Percentiles rank a stretch among this genome's conserved stretches.
phyloP scores from a whole-genome alignment of 2,329 filamentous ascomycete genomes.

The Alternaria incomplexa region DNA sequence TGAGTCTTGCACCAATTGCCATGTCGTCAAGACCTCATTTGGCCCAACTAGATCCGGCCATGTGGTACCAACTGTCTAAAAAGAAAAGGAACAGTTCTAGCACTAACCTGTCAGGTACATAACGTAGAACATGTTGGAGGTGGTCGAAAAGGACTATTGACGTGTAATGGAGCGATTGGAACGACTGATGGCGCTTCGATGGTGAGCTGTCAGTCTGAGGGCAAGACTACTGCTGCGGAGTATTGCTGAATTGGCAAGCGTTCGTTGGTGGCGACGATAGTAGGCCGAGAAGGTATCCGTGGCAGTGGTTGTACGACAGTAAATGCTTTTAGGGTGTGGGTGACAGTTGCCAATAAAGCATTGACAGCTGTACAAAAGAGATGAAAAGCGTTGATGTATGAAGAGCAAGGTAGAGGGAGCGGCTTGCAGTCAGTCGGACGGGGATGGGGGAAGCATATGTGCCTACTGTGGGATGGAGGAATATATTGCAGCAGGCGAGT shows the following conservation, averaged over 20 bases:
- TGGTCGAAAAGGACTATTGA: slow-evolving; percentile 18
- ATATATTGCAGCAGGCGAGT: slow-evolving; percentile 51
- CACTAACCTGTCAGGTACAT: slow-evolving; percentile 53
- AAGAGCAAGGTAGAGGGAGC: slow-evolving; percentile 46
- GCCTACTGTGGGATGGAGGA: slow-evolving; percentile 48
- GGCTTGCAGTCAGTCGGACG: slow-evolving; percentile 46
- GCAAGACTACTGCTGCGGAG: slow-evolving; percentile 26
- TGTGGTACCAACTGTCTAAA: slow-evolving; percentile 2
- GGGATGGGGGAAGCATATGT: slow-evolving; percentile 44
- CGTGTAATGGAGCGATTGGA: slow-evolving; percentile 33
- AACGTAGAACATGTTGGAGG: slow-evolving; percentile 50
- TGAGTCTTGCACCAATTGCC: slow-evolving; percentile 1
- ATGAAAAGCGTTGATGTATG: slow-evolving; percentile 38
- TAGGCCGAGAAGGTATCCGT: slow-evolving; percentile 39
- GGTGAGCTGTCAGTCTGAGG: slow-evolving; percentile 32
- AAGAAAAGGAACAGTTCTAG: not conserved
- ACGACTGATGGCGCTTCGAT: slow-evolving; percentile 30
- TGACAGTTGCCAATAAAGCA: slow-evolving; percentile 45
- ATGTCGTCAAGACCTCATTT: not conserved
- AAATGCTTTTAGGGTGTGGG: slow-evolving; percentile 31
- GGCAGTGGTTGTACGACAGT: slow-evolving; percentile 48
- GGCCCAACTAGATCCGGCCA: not conserved
- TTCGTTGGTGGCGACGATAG: slow-evolving; percentile 41
- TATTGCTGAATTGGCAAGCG: slow-evolving; percentile 44
- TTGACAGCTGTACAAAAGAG: slow-evolving; percentile 46